phyloP scores from a whole-genome alignment of 495 filamentous ascomycete genomes.

The Podospora anserina region DNA sequence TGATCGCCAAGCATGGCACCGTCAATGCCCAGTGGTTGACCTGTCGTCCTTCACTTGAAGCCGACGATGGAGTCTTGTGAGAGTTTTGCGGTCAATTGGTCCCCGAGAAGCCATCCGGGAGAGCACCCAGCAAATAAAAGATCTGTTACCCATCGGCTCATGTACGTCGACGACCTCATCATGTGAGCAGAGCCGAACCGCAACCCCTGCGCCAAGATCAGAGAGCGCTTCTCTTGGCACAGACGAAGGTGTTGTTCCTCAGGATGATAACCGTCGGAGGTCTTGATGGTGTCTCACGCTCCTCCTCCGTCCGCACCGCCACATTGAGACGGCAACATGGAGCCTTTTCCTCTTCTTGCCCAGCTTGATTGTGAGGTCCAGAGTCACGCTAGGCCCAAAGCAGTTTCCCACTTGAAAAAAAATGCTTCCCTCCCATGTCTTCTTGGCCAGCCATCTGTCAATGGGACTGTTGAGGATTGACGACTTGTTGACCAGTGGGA shows the following conservation, averaged over 20 bases:
- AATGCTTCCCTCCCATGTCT: neutral
- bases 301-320: slow-evolving; percentile 12
- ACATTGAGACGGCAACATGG: slow-evolving; percentile 1
- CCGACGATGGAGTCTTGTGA: neutral
- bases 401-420: slow-evolving; percentile 21
- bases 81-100: neutral
- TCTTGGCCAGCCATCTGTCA: slow-evolving; percentile 17
- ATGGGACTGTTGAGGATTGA: slow-evolving; percentile 19
- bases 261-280: slow-evolving; percentile 1
- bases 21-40: slow-evolving; percentile 8
- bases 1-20: slow-evolving; percentile 13
- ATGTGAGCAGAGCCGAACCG: slow-evolving; percentile 18
- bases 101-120: neutral
- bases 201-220: slow-evolving; percentile 5
- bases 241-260: neutral
- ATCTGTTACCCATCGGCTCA: neutral
- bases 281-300: slow-evolving; percentile 7
- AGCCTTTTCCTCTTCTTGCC: neutral
- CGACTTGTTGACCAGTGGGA: slow-evolving; percentile 31
- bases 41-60: neutral
- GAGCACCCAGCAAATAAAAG: slow-evolving; percentile 1
- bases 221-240: slow-evolving; percentile 1
- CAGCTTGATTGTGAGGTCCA: slow-evolving; percentile 15
- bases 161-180: slow-evolving; percentile 20
- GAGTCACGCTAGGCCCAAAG: slow-evolving; percentile 22